Conservation (phyloP, 108 stramenopile species). For the Conticribra weissflogii region DNA sequence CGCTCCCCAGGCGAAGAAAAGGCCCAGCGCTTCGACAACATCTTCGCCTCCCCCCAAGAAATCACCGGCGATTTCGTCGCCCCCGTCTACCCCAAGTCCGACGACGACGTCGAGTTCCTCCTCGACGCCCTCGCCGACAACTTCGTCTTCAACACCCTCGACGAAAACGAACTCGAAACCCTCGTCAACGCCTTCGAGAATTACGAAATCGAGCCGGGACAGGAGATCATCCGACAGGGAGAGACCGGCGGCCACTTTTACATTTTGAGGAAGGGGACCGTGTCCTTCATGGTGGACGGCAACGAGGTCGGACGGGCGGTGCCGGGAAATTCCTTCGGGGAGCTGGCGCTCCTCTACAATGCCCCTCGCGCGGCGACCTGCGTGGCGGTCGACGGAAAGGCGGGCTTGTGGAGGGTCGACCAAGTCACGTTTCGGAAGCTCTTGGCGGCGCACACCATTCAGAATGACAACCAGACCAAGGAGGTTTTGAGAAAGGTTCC, state of each 20-base stretch:
- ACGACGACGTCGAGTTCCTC: slow-evolving; percentile 61
- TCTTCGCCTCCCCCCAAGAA: slow-evolving; percentile 32
- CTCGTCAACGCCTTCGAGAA: slow-evolving; percentile 74
- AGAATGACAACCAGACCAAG: slow-evolving; percentile 47
- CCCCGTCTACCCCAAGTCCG: slow-evolving; percentile 57
- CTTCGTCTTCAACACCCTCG: slow-evolving; percentile 72
- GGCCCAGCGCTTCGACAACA: slow-evolving; percentile 42
- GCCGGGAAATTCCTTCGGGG: slow-evolving; percentile 56
- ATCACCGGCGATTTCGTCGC: slow-evolving; percentile 40
- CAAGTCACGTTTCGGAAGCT: slow-evolving; percentile 70
- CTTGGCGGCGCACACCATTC: slow-evolving; percentile 51
- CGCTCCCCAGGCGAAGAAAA: slow-evolving; percentile 13
- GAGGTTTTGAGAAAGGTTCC: slow-evolving; percentile 59
- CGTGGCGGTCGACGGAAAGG: slow-evolving; percentile 33
- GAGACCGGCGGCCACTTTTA: slow-evolving; percentile 65
- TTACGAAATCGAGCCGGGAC: slow-evolving; percentile 39
- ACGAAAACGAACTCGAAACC: slow-evolving; percentile 48
- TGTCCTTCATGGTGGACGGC: slow-evolving; percentile 63
- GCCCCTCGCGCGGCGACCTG: slow-evolving; percentile 56
- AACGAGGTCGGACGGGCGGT: slow-evolving; percentile 52
- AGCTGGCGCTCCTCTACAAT: slow-evolving; percentile 61
- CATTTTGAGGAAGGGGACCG: slow-evolving; percentile 48
- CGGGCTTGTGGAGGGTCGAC: slow-evolving; percentile 52
- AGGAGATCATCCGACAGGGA: slow-evolving; percentile 62
- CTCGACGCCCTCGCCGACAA: slow-evolving; percentile 53